Evolutionary conservation across 2,329 filamentous ascomycete species (phyloP), one percentile per base, ranked within the genome.

Genomic region (Lasiodiplodia hormozganensis): DNA sequence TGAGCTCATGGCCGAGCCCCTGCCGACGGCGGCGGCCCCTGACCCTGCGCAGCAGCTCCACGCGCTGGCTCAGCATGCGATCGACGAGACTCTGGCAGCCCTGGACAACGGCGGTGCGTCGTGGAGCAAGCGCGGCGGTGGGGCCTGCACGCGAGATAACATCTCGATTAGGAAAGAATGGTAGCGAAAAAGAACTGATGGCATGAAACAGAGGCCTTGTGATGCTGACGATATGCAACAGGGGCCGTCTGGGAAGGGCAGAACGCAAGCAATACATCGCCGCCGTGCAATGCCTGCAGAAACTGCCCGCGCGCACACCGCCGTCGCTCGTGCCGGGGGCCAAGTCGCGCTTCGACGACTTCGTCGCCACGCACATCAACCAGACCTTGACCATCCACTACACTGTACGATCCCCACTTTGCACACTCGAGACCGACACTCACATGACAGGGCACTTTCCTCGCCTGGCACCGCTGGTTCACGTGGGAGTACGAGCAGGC

Each of bases 391-490:
- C 67, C 2, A 79, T 79, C 28, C 78, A 79, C 56, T 77, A 75
- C 54, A 79, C 77, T 6, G 77, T 77, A 57, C 31, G 71, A 73
- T 77, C 11, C 78, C 76, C 65, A 23, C n/a, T 52, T 52, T 52
- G 7, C 47, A 21, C 31, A 34, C 7, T 10, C 31, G 14, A 40
- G 38, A 40, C 38, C 4, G 8, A 16, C 8, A 5, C 38, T 12
- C 38, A 40, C 14, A 14, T 40, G 38, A 16, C 38, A 76, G 73
- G 77, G 76, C 0, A 78, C 77, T 57, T 79, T 78, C n/a, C 70
- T 78, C 72, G 70, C 69, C 74, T 82, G 81, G 81, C 81, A 83
- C 69, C 75, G 81, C 2, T 81, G 81, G 71, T 82, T 79, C 69
- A 78, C 76, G 8, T 79, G 82, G 75, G 72, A 76, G 1, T 83